These are phyloP conservation scores for Rachicladosporium sp. DNA, from an alignment of 2,329 filamentous ascomycete genomes.

Conservation along the genomic window DNA sequence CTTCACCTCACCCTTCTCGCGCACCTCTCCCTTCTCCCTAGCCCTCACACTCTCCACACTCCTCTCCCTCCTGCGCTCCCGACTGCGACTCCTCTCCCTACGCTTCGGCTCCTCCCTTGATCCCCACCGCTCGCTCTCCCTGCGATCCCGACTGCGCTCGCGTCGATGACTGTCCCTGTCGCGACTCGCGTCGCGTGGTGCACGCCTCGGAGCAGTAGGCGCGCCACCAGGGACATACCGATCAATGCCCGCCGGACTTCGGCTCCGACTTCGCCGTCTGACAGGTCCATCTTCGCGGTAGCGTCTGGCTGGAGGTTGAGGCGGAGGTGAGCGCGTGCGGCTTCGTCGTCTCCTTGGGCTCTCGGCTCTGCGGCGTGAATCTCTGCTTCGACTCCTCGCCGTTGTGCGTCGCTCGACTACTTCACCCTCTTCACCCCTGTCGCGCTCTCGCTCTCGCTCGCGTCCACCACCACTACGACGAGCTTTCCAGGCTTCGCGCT, in stretches of 20 bases:
- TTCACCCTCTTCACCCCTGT: constrained; percentile 8
- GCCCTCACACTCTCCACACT: not conserved
- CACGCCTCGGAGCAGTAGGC: constrained; percentile 1
- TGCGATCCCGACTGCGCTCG: constrained; percentile 15
- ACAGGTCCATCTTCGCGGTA: not conserved
- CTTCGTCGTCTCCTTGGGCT: constrained; percentile 3
- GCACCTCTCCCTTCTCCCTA: not conserved
- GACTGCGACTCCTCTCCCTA: constrained; percentile 9
- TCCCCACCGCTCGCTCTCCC: constrained; percentile 20
- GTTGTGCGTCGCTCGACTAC: constrained; percentile 6
- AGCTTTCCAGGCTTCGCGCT: constrained; percentile 22
- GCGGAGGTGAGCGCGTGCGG: constrained; percentile 3
- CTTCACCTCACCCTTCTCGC: too few relatives aligned
- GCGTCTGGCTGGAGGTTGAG: not conserved
- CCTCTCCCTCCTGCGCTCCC: constrained; percentile 6
- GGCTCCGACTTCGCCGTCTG: constrained; percentile 5
- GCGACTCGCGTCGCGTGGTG: too few relatives aligned
- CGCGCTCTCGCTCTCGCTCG: constrained; percentile 5
- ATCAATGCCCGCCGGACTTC: constrained; percentile 23
- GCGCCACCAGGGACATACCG: constrained; percentile 27
- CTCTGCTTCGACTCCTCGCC: constrained; percentile 6
- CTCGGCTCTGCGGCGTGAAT: constrained; percentile 4
- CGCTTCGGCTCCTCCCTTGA: constrained; percentile 13
- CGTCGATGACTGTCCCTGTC: constrained; percentile 14
- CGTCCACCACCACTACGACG: constrained; percentile 11